Base-by-base conservation (phyloP, 345 rosid genomes). In the Excoecaria cochinchinensis region DNA sequence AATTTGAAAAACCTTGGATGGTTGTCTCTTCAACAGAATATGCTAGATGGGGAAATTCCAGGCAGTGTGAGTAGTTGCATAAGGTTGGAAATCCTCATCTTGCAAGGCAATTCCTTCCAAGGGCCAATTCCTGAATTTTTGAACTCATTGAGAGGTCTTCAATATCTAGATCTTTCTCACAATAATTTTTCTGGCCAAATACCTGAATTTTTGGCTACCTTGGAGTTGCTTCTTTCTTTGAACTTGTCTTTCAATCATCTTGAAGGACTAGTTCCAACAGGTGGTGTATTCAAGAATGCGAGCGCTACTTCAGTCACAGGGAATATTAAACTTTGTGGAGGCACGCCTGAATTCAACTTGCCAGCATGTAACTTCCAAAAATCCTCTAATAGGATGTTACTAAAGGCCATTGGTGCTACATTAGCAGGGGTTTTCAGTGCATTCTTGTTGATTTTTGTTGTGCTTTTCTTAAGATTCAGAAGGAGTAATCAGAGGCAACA, bases 71-170 rank as follows among this genome's bases (percentile, higher is more conserved):
- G 69, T 3, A n/a, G 16, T 7, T 66, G 69, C 22, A 19, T n/a
- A 5, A 42, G 69, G 0, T 13, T 66, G 1, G 51, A 66, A 12
- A 8, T 3, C 4, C 4, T 66, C 3, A 5, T 5, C 25, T 4
- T 66, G 51, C 24, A 66, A 14, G 52, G 21, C 0, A 66, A 66
- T 42, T 42, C 10, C 14, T 66, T 66, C 15, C 69, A 19, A 12
- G 71, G 71, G 3, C 47, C 71, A 5, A 67, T 67, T 67, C 71
- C 55, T 47, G 47, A 16, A 46, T 67, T 39, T 0, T 47, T 67
- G 9, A 4, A 38, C 10, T 46, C 71, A 7, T 24, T 67, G 55
- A 46, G 10, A 13, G 39, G 71, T 11, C 10, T 47, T 12, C 55
- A 11, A 19, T 5, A 17, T 1, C 55, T 67, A n/a, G 39, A 67